Conservation (phyloP, 768 basidiomycete genomes). For the Tulasnella sp. region DNA sequence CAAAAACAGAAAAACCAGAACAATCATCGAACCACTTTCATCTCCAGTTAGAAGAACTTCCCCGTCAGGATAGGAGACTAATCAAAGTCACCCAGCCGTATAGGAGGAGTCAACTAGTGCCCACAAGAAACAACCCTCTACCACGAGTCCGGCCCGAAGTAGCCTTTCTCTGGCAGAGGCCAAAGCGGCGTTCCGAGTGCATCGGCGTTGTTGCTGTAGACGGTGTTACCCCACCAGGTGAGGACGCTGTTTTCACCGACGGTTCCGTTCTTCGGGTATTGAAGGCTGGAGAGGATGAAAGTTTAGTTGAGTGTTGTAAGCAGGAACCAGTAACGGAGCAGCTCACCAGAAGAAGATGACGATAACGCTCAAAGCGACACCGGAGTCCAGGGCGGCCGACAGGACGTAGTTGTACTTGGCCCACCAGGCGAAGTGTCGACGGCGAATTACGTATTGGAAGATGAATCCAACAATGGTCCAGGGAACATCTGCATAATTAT, state of each 20-base stretch:
- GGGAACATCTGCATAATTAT: neutral
- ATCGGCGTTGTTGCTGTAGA: slow-evolving; percentile 15
- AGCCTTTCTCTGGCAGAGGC: neutral
- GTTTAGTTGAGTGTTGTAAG: neutral
- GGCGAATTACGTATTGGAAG: slow-evolving; percentile 18
- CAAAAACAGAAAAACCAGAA: neutral
- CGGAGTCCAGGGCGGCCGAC: slow-evolving; percentile 62
- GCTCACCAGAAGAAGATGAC: slow-evolving; percentile 41
- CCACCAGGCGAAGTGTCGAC: slow-evolving; percentile 18
- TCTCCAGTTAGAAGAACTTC: neutral
- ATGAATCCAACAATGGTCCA: slow-evolving; percentile 22
- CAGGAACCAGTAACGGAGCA: neutral
- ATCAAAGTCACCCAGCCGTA: neutral
- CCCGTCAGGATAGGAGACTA: neutral
- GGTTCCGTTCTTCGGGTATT: slow-evolving; percentile 49
- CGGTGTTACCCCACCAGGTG: slow-evolving; percentile 61
- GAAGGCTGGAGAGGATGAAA: slow-evolving; percentile 28
- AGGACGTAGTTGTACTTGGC: slow-evolving; percentile 35
- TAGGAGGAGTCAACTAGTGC: neutral
- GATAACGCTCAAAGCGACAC: slow-evolving; percentile 46
- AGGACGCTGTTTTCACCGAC: slow-evolving; percentile 45
- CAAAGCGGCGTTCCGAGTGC: neutral
- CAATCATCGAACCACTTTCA: neutral
- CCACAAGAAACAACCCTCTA: neutral
- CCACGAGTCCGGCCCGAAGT: slow-evolving; percentile 8